Evolutionary conservation across 2,329 filamentous ascomycete species (phyloP).

Genomic region (Alternaria sp.): DNA sequence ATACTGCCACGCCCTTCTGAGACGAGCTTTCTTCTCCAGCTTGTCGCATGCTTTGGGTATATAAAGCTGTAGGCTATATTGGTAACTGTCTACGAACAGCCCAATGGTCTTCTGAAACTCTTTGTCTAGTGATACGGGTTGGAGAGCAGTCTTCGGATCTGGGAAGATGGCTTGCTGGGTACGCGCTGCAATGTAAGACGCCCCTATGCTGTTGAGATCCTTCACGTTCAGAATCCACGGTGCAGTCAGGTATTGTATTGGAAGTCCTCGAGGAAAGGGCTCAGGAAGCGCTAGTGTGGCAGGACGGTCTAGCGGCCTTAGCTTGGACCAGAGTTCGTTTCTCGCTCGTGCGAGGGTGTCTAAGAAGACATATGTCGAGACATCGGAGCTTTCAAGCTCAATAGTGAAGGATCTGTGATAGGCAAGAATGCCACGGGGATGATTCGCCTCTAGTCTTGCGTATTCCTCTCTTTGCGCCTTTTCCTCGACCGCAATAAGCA

Average conservation of each 20-base stretch:
- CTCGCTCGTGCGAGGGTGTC: conserved; percentile 45
- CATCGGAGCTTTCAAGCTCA: conserved; percentile 9
- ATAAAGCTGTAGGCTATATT: conserved; percentile 34
- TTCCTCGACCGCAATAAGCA: conserved; percentile 31
- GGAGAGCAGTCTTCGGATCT: conserved; percentile 21
- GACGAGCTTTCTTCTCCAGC: conserved; percentile 19
- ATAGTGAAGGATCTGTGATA: background rate
- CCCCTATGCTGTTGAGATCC: conserved; percentile 9
- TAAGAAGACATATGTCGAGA: conserved; percentile 41
- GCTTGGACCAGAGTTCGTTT: conserved; percentile 39
- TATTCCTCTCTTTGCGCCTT: conserved; percentile 21
- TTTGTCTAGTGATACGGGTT: conserved; percentile 25
- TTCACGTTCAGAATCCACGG: conserved; percentile 14
- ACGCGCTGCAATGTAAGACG: conserved; percentile 38
- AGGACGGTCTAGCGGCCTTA: conserved; percentile 32
- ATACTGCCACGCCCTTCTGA: conserved; percentile 37
- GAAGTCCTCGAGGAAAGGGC: conserved; percentile 43
- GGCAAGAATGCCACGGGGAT: conserved; percentile 17
- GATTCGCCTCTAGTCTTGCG: conserved; percentile 16
- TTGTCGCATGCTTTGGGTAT: conserved; percentile 14
- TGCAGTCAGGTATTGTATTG: conserved; percentile 40
- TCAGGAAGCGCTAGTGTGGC: conserved; percentile 32
- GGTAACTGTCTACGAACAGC: conserved; percentile 44
- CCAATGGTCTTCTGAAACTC: conserved; percentile 38
- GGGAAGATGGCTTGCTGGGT: conserved; percentile 28